phyloP scores from a whole-genome alignment of 805 yeast species.

The Teunomyces atbi region DNA sequence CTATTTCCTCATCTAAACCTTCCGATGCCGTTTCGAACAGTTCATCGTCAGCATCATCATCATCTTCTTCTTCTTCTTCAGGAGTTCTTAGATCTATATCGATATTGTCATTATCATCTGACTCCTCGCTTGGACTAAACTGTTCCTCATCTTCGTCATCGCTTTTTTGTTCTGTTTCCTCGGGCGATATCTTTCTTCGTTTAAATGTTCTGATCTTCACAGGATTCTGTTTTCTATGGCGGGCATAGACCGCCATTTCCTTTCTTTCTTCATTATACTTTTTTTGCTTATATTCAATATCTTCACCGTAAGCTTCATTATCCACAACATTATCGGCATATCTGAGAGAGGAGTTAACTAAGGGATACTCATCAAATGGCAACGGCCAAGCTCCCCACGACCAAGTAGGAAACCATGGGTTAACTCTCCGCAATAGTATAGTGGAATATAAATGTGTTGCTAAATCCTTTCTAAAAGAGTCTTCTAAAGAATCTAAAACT shows the following conservation, averaged over 20 bases:
- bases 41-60: slow-evolving; percentile 11
- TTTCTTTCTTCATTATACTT: not conserved
- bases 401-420: slow-evolving; percentile 33
- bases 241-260: not conserved
- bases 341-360: slow-evolving; percentile 24
- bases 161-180: not conserved
- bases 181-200: not conserved
- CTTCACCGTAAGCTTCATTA: slow-evolving; percentile 6
- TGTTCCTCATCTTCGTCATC: not conserved
- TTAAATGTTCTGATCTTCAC: not conserved
- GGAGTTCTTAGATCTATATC: not conserved
- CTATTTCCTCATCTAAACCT: slow-evolving; percentile 7
- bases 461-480: slow-evolving; percentile 52
- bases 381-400: slow-evolving; percentile 66
- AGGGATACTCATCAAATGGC: slow-evolving; percentile 31
- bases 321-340: slow-evolving; percentile 20
- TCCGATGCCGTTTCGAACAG: slow-evolving; percentile 5
- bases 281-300: slow-evolving; percentile 8
- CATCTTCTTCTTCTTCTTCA: slow-evolving; percentile 1
- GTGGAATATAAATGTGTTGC: slow-evolving; percentile 65
- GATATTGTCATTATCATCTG: not conserved
- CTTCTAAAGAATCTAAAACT: slow-evolving; percentile 41
- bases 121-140: not conserved
- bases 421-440: slow-evolving; percentile 40
- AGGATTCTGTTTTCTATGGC: not conserved